A percentile compares a stretch with the other conserved stretches of the same genome.
These are phyloP conservation scores for Aspergillus asperescens DNA, from an alignment of 495 filamentous ascomycete genomes.

Conservation along the genomic window DNA sequence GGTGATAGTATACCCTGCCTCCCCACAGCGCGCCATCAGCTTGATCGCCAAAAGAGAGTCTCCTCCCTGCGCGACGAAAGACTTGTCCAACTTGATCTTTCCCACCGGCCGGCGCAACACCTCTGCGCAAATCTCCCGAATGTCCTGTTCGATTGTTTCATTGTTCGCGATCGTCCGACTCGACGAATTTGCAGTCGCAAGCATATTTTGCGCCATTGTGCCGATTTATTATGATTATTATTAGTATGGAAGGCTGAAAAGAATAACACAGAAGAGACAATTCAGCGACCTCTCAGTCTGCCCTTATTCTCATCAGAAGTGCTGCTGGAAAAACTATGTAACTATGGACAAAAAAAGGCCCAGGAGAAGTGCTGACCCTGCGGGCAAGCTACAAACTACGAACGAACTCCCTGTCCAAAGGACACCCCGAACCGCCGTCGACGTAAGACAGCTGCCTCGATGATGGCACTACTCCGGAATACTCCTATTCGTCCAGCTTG, in stretches of 20 bases:
- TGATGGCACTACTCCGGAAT: not conserved
- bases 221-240: not conserved
- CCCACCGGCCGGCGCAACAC: constrained; percentile 12
- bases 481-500: not conserved
- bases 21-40: constrained; percentile 11
- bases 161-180: not conserved
- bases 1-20: constrained; percentile 14
- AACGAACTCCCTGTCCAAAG: not conserved
- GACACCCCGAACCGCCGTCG: too few species aligned
- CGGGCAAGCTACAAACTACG: not conserved
- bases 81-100: constrained; percentile 12
- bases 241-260: not conserved
- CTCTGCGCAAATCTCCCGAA: constrained; percentile 12
- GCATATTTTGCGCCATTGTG: constrained; percentile 1
- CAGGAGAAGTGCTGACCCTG: not conserved
- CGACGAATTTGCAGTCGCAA: not conserved
- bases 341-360: not conserved
- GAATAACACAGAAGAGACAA: not conserved
- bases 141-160: constrained; percentile 3
- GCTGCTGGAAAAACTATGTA: not conserved
- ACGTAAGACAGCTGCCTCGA: not conserved
- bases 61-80: constrained; percentile 11
- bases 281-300: not conserved
- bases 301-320: not conserved
- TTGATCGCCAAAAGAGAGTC: constrained; percentile 12